Conservation (phyloP, 2,329 filamentous ascomycete species). For the Sporothrix variecibatus region DNA sequence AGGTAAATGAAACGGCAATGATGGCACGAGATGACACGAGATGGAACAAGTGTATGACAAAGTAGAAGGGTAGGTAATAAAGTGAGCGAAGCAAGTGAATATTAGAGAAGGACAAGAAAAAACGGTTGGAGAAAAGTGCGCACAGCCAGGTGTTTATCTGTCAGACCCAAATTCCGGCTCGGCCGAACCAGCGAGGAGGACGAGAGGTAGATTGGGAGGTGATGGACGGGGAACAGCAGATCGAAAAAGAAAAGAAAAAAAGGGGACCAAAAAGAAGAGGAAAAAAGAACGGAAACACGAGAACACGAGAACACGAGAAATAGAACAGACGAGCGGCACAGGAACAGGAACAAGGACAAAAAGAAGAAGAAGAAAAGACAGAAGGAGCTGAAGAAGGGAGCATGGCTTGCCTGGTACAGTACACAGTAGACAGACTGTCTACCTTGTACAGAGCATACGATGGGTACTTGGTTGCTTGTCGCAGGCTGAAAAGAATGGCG, state of each 20-base stretch:
- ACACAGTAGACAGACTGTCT: neutral
- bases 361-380: neutral
- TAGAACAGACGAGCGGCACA: neutral
- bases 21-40: neutral
- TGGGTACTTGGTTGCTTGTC: neutral
- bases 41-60: neutral
- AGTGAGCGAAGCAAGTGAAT: neutral
- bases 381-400: neutral
- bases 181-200: neutral
- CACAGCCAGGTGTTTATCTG: conserved; percentile 8
- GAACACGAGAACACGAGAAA: neutral
- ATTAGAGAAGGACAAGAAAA: neutral
- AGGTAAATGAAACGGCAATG: neutral
- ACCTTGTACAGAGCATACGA: neutral
- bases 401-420: neutral
- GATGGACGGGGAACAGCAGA: neutral
- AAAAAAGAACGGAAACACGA: neutral
- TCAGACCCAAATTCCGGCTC: neutral
- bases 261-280: neutral
- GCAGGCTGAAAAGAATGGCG: neutral
- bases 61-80: neutral
- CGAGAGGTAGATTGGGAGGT: neutral
- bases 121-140: neutral
- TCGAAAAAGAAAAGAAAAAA: neutral
- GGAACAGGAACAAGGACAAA: neutral